phyloP scores from a whole-genome alignment of 306 rosid genomes.

The Acacia acuminata region DNA sequence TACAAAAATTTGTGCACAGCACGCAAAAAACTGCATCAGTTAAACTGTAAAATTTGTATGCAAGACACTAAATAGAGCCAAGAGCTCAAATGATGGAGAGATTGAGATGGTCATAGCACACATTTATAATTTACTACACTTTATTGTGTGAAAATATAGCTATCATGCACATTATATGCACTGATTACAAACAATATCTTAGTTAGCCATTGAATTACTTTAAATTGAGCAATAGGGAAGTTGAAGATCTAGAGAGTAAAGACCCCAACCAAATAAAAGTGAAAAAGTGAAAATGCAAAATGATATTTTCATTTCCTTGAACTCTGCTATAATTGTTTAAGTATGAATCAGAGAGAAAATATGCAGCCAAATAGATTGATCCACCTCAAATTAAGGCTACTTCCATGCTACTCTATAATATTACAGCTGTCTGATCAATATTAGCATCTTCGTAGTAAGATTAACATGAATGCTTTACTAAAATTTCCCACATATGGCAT shows the following conservation, averaged over 20 bases:
- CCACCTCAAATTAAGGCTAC: neutral
- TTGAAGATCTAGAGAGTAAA: neutral
- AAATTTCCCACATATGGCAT: neutral
- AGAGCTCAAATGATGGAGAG: constrained; percentile 1
- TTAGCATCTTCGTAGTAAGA: neutral
- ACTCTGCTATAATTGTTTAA: neutral
- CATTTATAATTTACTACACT: constrained; percentile 8
- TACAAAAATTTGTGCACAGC: neutral
- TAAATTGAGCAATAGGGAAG: constrained; percentile 21
- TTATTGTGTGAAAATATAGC: neutral
- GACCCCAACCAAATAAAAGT: constrained; percentile 6
- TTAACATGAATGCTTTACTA: neutral
- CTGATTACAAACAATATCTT: neutral
- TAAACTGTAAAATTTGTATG: neutral
- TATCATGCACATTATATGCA: neutral
- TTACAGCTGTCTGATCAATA: neutral
- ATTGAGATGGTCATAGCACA: constrained; percentile 1
- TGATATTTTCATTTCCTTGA: neutral
- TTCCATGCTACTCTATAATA: neutral
- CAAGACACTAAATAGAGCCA: neutral
- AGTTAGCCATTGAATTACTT: constrained; percentile 10
- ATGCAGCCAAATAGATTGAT: neutral
- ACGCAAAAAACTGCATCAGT: neutral
- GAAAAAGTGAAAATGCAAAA: neutral
- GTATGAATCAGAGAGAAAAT: neutral